These are phyloP conservation scores for Paecilomyces sp. DNA, from an alignment of 2,329 filamentous ascomycete species.

Conservation along the genomic window DNA sequence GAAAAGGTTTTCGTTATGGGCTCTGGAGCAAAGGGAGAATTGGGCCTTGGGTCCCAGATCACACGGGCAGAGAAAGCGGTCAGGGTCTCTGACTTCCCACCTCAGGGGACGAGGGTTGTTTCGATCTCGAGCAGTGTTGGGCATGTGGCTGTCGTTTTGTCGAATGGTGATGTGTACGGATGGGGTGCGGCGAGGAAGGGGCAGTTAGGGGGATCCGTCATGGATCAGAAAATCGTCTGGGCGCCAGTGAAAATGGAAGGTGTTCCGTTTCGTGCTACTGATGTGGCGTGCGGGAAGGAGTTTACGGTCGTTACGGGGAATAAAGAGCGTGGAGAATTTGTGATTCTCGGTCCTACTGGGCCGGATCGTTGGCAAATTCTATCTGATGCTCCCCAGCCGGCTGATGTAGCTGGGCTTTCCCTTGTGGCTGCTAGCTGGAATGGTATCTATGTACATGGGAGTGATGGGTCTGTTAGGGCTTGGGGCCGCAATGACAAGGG, in stretches of 20 bases:
- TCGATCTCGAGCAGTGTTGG: slow-evolving; percentile 67
- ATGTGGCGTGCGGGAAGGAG: slow-evolving; percentile 73
- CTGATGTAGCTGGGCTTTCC: slow-evolving; percentile 50
- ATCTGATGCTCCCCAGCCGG: slow-evolving; percentile 46
- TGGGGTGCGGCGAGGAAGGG: slow-evolving; percentile 87
- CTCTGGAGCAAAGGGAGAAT: slow-evolving; percentile 61
- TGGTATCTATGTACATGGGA: slow-evolving; percentile 62
- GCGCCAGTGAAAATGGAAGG: slow-evolving; percentile 56
- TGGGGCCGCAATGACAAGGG: slow-evolving; percentile 87
- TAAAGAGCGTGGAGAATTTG: slow-evolving; percentile 50
- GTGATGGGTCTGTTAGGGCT: slow-evolving; percentile 54
- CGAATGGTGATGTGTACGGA: slow-evolving; percentile 70
- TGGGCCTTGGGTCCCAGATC: slow-evolving; percentile 51
- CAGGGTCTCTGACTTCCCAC: slow-evolving; percentile 58
- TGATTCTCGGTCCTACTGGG: slow-evolving; percentile 58
- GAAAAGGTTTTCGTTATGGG: slow-evolving; percentile 56
- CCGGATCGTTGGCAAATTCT: slow-evolving; percentile 60
- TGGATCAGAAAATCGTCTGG: slow-evolving; percentile 43
- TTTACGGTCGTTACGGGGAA: slow-evolving; percentile 67
- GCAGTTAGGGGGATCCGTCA: slow-evolving; percentile 61
- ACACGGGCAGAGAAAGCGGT: slow-evolving; percentile 31
- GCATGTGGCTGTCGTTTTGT: slow-evolving; percentile 67
- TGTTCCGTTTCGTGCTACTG: slow-evolving; percentile 53
- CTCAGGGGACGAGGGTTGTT: slow-evolving; percentile 49
- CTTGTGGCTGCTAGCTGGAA: slow-evolving; percentile 77